phyloP scores from a whole-genome alignment of 495 filamentous ascomycete genomes.

The Tricharina praecox region DNA sequence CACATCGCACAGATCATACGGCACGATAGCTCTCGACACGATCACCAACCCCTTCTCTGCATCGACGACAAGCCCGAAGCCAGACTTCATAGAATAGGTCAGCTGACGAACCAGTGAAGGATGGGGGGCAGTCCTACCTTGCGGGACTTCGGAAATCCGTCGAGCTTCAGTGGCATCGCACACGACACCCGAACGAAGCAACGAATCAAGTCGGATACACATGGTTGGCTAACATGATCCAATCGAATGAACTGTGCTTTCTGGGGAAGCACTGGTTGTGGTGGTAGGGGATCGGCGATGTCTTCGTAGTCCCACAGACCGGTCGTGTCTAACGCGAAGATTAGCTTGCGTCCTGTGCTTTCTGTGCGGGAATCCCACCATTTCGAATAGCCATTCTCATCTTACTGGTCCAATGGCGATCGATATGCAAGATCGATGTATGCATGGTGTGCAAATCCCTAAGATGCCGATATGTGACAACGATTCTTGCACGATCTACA shows the following conservation, averaged over 20 bases:
- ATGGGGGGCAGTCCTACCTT: conserved; percentile 88
- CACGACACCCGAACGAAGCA: conserved; percentile 90
- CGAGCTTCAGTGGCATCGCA: conserved; percentile 83
- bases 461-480: conserved; percentile 89
- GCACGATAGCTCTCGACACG: conserved; percentile 81
- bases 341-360: neutral
- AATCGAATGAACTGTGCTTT: conserved; percentile 81
- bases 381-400: conserved; percentile 90
- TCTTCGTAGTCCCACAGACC: conserved; percentile 92
- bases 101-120: conserved; percentile 73
- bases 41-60: conserved; percentile 88
- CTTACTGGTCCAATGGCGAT: conserved; percentile 85
- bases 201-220: conserved; percentile 76
- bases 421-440: conserved; percentile 79
- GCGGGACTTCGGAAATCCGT: conserved; percentile 80
- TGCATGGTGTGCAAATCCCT: conserved; percentile 86
- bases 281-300: conserved; percentile 60
- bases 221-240: conserved; percentile 73
- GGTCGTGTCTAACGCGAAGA: conserved; percentile 43
- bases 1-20: conserved; percentile 93
- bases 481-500: conserved; percentile 64
- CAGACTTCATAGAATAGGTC: conserved; percentile 77
- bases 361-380: conserved; percentile 9
- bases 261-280: conserved; percentile 48
- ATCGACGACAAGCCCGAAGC: conserved; percentile 88